phyloP scores from a whole-genome alignment of 495 filamentous ascomycete genomes.

The Jackrogersella minutella region DNA sequence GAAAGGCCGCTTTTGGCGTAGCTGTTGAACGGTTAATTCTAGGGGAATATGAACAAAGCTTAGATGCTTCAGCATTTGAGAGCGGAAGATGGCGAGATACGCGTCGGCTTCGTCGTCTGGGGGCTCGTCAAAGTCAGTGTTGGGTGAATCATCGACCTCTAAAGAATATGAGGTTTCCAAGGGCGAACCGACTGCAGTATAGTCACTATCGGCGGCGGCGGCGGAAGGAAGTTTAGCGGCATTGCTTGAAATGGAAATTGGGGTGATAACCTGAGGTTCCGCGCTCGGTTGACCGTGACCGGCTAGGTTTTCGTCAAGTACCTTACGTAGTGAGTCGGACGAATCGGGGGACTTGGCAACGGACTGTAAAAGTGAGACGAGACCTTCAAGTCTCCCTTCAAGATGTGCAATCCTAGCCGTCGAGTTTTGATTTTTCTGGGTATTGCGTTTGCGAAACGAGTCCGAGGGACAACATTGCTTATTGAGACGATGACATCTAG shows the following conservation, averaged over 20 bases:
- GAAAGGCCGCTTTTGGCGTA: conserved; percentile 56
- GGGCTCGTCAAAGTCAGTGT: not conserved
- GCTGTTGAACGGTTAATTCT: conserved; percentile 51
- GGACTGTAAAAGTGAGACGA: conserved; percentile 56
- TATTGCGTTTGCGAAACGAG: conserved; percentile 48
- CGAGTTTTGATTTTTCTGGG: conserved; percentile 34
- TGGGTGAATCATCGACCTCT: not conserved
- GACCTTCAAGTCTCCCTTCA: conserved; percentile 61
- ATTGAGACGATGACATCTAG: conserved; percentile 57
- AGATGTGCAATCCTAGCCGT: conserved; percentile 50
- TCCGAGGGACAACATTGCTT: conserved; percentile 56
- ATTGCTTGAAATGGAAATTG: not conserved
- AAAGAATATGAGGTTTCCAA: not conserved
- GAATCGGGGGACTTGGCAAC: conserved; percentile 11
- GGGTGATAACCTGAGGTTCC: not conserved
- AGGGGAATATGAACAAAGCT: conserved; percentile 56
- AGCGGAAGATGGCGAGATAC: conserved; percentile 51
- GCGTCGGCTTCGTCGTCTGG: conserved; percentile 50
- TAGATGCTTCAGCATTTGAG: conserved; percentile 51
- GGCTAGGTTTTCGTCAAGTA: not conserved
- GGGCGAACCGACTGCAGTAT: not conserved
- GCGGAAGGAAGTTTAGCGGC: not conserved
- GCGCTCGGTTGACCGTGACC: not conserved
- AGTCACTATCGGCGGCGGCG: not conserved
- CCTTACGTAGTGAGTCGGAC: not conserved